Percentiles rank a stretch among this genome's conserved stretches.
phyloP scores from a whole-genome alignment of 2,329 filamentous ascomycete species.

The Lachnellula hyalina region DNA sequence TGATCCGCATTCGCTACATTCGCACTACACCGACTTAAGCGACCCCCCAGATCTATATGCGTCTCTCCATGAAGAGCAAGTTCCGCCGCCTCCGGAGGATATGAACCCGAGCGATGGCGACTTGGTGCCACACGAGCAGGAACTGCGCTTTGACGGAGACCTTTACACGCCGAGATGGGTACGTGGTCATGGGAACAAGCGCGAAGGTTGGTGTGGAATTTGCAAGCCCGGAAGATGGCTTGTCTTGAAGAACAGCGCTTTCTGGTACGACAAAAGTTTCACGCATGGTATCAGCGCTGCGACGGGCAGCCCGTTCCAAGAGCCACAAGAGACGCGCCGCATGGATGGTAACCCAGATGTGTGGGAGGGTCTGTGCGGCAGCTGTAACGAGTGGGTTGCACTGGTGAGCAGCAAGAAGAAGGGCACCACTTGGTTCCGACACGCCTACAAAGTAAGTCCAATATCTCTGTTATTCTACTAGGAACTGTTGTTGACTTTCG shows the following conservation, averaged over 20 bases:
- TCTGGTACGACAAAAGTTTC: constrained; percentile 91
- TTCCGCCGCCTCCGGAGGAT: constrained; percentile 70
- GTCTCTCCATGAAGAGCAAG: constrained; percentile 67
- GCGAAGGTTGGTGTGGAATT: constrained; percentile 84
- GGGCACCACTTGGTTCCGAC: constrained; percentile 86
- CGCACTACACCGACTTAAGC: constrained; percentile 67
- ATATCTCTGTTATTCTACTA: neutral
- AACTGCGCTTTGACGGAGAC: constrained; percentile 72
- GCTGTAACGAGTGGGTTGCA: constrained; percentile 75
- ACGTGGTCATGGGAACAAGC: constrained; percentile 78
- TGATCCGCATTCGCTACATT: constrained; percentile 60
- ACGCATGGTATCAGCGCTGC: constrained; percentile 81
- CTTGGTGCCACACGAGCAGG: constrained; percentile 71
- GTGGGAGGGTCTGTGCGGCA: constrained; percentile 74
- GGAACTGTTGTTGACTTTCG: constrained; percentile 6
- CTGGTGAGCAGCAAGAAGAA: constrained; percentile 85
- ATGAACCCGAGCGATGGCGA: constrained; percentile 76
- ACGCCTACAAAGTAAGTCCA: constrained; percentile 72
- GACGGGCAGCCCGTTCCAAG: constrained; percentile 72
- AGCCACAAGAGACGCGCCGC: constrained; percentile 67
- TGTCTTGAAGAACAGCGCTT: constrained; percentile 83
- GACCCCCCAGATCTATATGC: constrained; percentile 75
- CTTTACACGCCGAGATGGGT: constrained; percentile 82
- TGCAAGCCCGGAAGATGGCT: constrained; percentile 84
- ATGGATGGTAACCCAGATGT: constrained; percentile 78